These are phyloP conservation scores for Persicaria tinctoria DNA, from an alignment of 148 eudicot species.

Conservation along the genomic window DNA sequence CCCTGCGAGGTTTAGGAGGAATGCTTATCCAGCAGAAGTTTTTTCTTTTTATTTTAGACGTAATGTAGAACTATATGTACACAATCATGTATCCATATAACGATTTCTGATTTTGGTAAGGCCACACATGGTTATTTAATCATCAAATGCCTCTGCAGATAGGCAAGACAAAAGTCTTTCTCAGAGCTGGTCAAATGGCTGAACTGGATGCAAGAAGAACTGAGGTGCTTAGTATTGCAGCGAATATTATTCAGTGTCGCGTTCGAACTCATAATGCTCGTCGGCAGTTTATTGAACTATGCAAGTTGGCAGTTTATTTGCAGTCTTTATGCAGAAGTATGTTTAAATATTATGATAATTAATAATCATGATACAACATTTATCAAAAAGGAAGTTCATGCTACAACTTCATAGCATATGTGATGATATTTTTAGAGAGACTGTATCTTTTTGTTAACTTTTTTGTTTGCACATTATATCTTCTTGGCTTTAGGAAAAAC, in stretches of 20 bases:
- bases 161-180: slow-evolving; percentile 89
- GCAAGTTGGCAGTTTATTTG: slow-evolving; percentile 43
- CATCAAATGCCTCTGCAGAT: slow-evolving; percentile 38
- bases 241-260: slow-evolving; percentile 77
- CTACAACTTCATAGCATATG: background rate
- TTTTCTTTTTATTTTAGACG: no score
- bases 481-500: slow-evolving; percentile 43
- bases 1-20: background rate
- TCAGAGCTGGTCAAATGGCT: slow-evolving; percentile 99
- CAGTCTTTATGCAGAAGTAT: slow-evolving; percentile 73
- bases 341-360: slow-evolving; percentile 8
- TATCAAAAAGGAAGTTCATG: no score
- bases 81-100: no score
- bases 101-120: no score
- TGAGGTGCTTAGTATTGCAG: slow-evolving; percentile 79
- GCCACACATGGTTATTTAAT: background rate
- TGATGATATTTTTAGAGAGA: background rate
- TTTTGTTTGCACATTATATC: background rate
- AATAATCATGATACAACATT: background rate
- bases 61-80: no score
- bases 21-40: no score
- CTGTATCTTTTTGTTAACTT: background rate
- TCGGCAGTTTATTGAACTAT: slow-evolving; percentile 49
- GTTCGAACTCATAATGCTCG: slow-evolving; percentile 75
- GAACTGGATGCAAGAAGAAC: slow-evolving; percentile 91